A percentile compares a stretch with the other conserved stretches of the same genome.
These are phyloP conservation scores for Exophiala sp. DNA, from an alignment of 2,329 filamentous ascomycete species.

Conservation along the genomic window DNA sequence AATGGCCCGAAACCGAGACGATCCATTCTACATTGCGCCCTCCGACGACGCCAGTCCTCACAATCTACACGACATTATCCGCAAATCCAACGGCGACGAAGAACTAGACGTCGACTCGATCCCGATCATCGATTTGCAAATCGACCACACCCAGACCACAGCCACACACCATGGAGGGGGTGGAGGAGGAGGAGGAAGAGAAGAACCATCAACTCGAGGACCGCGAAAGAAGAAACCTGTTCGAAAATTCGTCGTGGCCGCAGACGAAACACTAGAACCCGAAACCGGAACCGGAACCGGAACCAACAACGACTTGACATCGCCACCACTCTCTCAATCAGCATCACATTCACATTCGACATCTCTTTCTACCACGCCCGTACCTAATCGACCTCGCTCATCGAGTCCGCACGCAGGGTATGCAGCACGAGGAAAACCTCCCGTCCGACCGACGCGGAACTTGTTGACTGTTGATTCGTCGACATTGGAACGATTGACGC, in stretches of 20 bases:
- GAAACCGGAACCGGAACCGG: constrained; percentile 1
- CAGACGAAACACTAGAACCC: constrained; percentile 63
- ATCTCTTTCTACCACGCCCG: constrained; percentile 16
- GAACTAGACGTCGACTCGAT: constrained; percentile 90
- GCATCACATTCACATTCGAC: constrained; percentile 9
- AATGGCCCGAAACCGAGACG: constrained; percentile 76
- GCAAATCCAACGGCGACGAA: constrained; percentile 58
- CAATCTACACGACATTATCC: constrained; percentile 56
- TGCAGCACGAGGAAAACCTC: not conserved
- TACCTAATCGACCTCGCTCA: constrained; percentile 15
- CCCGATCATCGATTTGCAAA: constrained; percentile 86
- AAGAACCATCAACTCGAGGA: constrained; percentile 1
- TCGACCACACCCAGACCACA: constrained; percentile 50
- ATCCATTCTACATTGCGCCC: constrained; percentile 83
- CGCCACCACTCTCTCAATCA: constrained; percentile 38
- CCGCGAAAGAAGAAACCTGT: constrained; percentile 36
- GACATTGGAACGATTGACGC: constrained; percentile 64
- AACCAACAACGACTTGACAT: not conserved
- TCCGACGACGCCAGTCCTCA: constrained; percentile 64
- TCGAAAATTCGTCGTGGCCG: constrained; percentile 61
- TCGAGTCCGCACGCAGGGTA: constrained; percentile 8
- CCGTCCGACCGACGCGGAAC: constrained; percentile 49
- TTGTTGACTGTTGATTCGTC: constrained; percentile 84
- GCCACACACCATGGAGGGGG: constrained; percentile 6
- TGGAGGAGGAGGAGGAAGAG: too few species aligned